A percentile compares a stretch with the other conserved stretches of the same genome.
Evolutionary conservation across 768 basidiomycete genomes (phyloP).

Genomic region (Pleurotus platypus): DNA sequence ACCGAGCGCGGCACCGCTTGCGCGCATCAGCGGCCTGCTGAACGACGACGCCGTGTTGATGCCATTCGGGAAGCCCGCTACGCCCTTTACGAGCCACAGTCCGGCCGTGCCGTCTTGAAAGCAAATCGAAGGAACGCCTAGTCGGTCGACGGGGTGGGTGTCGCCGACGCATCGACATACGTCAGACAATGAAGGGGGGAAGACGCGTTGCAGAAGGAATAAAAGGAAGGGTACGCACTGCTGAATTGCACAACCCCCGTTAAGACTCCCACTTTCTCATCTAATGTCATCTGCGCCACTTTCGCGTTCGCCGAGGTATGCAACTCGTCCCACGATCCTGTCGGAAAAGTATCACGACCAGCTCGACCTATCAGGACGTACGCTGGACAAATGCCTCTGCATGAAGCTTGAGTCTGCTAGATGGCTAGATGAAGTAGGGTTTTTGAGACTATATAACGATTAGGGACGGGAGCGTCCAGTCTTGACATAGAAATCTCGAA

Average conservation of each 20-base stretch:
- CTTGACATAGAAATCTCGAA: no score
- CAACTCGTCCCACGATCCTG: conserved; percentile 5
- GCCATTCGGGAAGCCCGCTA: conserved; percentile 54
- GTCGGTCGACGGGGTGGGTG: conserved; percentile 33
- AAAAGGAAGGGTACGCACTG: conserved; percentile 17
- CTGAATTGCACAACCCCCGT: conserved; percentile 33
- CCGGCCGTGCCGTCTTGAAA: conserved; percentile 51
- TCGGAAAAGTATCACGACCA: not conserved
- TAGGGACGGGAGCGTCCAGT: no score
- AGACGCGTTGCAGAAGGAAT: not conserved
- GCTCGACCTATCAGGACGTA: no score
- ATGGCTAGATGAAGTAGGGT: no score
- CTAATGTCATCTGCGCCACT: not conserved
- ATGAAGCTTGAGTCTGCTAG: no score
- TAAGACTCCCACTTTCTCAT: conserved; percentile 4
- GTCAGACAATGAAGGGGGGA: not conserved
- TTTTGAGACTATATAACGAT: no score
- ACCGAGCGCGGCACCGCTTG: conserved; percentile 59
- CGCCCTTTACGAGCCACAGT: conserved; percentile 35
- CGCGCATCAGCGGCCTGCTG: conserved; percentile 60
- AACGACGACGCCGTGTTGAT: conserved; percentile 49
- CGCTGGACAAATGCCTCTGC: no score
- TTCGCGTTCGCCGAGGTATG: not conserved
- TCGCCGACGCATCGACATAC: conserved; percentile 46
- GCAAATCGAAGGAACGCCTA: conserved; percentile 42